Base-by-base conservation (phyloP, 2,329 filamentous ascomycete genomes). In the Cadophora malorum region DNA sequence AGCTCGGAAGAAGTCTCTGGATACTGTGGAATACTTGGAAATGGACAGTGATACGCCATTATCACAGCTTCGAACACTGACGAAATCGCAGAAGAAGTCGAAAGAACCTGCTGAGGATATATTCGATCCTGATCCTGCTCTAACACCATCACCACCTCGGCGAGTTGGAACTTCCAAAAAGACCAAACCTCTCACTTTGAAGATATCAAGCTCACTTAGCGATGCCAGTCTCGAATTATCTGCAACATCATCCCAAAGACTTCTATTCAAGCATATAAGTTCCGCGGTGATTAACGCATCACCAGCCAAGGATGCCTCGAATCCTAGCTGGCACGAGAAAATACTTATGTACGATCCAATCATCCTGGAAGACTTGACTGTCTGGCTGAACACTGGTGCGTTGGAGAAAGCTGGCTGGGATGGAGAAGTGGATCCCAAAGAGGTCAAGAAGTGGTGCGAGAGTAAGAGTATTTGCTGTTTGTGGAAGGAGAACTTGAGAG, bases 311-410 rank as follows among this genome's bases (percentile, higher is more conserved):
- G 81, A 89, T 71, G 79, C 83, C 0, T 70, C 71, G 7, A 77
- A 84, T 2, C 88, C 88, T 16, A 93, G 88, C 1, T 98, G 94
- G 92, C 85, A 96, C 74, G 93, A 98, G 79, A 96, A 94, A 80
- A 97, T 99, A 58, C 83, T 98, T 6, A 87, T 98, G 77, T 98
- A 96, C 77, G 94, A 98, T 74, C 93, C 95, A 0, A 91, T 99
- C 53, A 85, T 96, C 1, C 80, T 97, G 0, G 95, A 98, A 79
- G 94, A 97, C 72, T 82, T 99, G 16, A 86, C 94, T 0, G 80
- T 82, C 0, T 98, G 94, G 91, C 80, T 98, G 19, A 97, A 97
- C 73, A 85, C 85, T 3, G 90, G 90, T 14, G 87, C 88, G 28
- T 79, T 94, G 55, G 84, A 83, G 14, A 81, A 83, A 3, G 85